phyloP scores from a whole-genome alignment of 1,284 basidiomycete species.

The Tremellales sp. region DNA sequence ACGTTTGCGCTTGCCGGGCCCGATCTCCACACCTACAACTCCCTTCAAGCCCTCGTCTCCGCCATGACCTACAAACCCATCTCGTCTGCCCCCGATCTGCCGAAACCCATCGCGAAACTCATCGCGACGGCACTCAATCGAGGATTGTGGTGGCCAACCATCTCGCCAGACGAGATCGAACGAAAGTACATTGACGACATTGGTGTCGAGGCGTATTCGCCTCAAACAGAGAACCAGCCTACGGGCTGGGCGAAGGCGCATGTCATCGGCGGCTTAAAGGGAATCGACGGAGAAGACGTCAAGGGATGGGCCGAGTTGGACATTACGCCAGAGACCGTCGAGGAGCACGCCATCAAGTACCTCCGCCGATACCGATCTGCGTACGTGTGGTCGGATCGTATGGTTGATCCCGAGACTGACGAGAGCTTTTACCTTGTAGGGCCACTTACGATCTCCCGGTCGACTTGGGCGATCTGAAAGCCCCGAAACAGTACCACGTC shows the following conservation, averaged over 20 bases:
- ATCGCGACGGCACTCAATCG: constrained; percentile 66
- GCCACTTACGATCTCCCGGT: constrained; percentile 49
- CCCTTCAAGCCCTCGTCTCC: constrained; percentile 76
- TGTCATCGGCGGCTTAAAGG: constrained; percentile 15
- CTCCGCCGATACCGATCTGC: constrained; percentile 83
- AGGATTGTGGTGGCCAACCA: constrained; percentile 84
- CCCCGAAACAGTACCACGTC: constrained; percentile 50
- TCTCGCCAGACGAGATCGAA: constrained; percentile 86
- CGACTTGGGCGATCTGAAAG: constrained; percentile 47
- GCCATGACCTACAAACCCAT: constrained; percentile 71
- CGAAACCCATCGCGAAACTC: constrained; percentile 66
- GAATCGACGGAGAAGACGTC: constrained; percentile 47
- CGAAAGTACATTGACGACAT: constrained; percentile 82
- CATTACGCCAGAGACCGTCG: constrained; percentile 74
- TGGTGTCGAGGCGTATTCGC: constrained; percentile 56
- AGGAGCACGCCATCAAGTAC: constrained; percentile 86
- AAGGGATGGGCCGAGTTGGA: constrained; percentile 54
- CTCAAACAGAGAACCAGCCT: constrained; percentile 22
- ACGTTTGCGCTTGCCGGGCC: constrained; percentile 86
- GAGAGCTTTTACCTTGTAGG: constrained; percentile 14
- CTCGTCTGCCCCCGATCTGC: constrained; percentile 67
- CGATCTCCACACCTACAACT: constrained; percentile 76
- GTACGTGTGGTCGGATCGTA: constrained; percentile 34
- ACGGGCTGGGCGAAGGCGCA: constrained; percentile 49
- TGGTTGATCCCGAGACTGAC: background rate